phyloP scores from a whole-genome alignment of 2,329 filamentous ascomycete species.

The Bipolaris victoriae region DNA sequence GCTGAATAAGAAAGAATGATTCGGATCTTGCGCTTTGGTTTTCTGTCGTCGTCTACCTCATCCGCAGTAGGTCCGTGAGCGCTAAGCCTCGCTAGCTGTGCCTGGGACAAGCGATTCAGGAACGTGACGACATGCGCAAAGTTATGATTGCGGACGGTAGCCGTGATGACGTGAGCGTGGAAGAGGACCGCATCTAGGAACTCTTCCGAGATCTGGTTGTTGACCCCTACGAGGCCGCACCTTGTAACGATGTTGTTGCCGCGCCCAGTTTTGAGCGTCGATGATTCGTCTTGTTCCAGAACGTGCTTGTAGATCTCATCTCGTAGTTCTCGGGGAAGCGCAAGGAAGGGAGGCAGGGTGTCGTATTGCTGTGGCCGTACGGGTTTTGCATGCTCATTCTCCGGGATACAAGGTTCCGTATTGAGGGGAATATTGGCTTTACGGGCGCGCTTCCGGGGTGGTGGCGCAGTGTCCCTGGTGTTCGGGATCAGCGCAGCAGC shows the following conservation, averaged over 20 bases:
- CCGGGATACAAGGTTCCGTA: not conserved
- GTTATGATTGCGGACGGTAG: constrained; percentile 26
- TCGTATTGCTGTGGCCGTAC: not conserved
- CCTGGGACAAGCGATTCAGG: constrained; percentile 20
- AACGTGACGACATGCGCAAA: constrained; percentile 26
- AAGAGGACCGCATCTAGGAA: constrained; percentile 23
- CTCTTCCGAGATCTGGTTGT: constrained; percentile 20
- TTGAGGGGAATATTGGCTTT: not conserved
- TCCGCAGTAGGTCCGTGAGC: not conserved
- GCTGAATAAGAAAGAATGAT: constrained; percentile 12
- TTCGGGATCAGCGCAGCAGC: not conserved
- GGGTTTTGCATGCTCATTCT: not conserved
- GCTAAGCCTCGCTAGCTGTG: constrained; percentile 12
- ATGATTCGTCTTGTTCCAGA: constrained; percentile 3
- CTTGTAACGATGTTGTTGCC: constrained; percentile 15
- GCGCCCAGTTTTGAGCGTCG: constrained; percentile 7
- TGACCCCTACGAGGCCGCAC: constrained; percentile 18
- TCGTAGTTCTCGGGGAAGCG: constrained; percentile 24
- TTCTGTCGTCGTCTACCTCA: not conserved
- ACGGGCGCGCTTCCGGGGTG: constrained; percentile 2
- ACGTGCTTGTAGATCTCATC: constrained; percentile 28
- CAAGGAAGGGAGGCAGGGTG: constrained; percentile 13
- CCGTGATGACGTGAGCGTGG: constrained; percentile 17
- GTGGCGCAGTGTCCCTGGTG: not conserved
- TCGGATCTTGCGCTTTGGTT: constrained; percentile 8